phyloP scores from a whole-genome alignment of 2,329 filamentous ascomycete species.

The Ilyonectria mors-panacis region DNA sequence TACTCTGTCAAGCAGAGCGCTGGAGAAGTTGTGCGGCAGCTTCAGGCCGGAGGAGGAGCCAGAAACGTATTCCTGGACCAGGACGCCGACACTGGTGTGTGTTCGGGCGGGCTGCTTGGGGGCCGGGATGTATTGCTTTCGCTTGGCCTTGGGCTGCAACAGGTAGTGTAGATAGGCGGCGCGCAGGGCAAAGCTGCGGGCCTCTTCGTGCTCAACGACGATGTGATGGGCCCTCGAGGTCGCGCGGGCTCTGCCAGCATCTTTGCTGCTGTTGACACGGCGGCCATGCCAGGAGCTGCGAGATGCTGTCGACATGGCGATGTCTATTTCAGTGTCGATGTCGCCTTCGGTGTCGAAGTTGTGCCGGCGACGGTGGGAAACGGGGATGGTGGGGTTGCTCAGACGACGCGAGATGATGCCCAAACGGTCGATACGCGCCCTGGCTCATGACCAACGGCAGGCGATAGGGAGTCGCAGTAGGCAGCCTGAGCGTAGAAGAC shows the following conservation, averaged over 20 bases:
- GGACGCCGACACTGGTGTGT: slow-evolving; percentile 84
- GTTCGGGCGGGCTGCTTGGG: slow-evolving; percentile 72
- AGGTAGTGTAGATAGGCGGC: slow-evolving; percentile 94
- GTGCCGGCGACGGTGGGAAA: background rate
- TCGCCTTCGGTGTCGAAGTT: slow-evolving; percentile 9
- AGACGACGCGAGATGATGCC: slow-evolving; percentile 52
- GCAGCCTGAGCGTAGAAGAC: slow-evolving; percentile 25
- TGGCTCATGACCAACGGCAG: slow-evolving; percentile 50
- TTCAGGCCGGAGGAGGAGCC: slow-evolving; percentile 66
- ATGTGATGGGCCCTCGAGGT: slow-evolving; percentile 63
- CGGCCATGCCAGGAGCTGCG: slow-evolving; percentile 63
- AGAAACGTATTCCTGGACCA: slow-evolving; percentile 87
- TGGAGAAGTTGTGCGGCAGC: slow-evolving; percentile 70
- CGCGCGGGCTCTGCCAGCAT: slow-evolving; percentile 58
- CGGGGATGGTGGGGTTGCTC: slow-evolving; percentile 39
- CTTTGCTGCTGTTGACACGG: slow-evolving; percentile 61
- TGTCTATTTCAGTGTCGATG: slow-evolving; percentile 28
- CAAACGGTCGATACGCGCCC: slow-evolving; percentile 44
- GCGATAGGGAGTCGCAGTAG: slow-evolving; percentile 26
- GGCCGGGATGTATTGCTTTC: slow-evolving; percentile 85
- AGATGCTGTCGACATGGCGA: slow-evolving; percentile 67
- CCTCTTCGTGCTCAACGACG: slow-evolving; percentile 79
- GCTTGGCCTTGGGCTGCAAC: slow-evolving; percentile 89
- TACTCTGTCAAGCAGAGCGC: slow-evolving; percentile 77
- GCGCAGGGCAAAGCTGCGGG: slow-evolving; percentile 91